A percentile compares a stretch with the other conserved stretches of the same genome.
phyloP scores from a whole-genome alignment of 2,329 filamentous ascomycete species.

The Sporothrix brasiliensis region DNA sequence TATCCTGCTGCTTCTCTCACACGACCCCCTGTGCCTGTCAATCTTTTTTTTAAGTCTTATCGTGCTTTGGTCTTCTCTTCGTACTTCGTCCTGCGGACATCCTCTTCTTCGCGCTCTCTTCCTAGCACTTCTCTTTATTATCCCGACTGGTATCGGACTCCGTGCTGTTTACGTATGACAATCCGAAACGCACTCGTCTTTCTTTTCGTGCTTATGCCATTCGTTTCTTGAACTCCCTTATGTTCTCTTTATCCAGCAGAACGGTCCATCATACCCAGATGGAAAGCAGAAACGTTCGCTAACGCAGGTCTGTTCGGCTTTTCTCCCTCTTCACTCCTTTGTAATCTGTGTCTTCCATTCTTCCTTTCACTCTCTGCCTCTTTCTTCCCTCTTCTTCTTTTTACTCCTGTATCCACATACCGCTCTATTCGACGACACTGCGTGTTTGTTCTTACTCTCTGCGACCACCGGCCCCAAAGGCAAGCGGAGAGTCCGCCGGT shows the following conservation, averaged over 20 bases:
- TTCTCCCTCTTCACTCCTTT: constrained; percentile 25
- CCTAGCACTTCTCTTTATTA: neutral
- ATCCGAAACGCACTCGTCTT: constrained; percentile 17
- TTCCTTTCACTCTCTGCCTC: constrained; percentile 7
- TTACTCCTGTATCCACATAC: constrained; percentile 2
- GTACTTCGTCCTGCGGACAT: neutral
- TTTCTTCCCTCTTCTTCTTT: constrained; percentile 2
- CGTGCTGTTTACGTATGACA: constrained; percentile 5
- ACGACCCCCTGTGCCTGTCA: constrained; percentile 13
- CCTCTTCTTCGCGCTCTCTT: neutral
- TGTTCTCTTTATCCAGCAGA: neutral
- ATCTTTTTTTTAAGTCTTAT: neutral
- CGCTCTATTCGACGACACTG: constrained; percentile 25
- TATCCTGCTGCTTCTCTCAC: constrained; percentile 1
- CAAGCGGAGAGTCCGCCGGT: constrained; percentile 23
- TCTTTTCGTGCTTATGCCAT: constrained; percentile 14
- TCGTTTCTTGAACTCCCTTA: constrained; percentile 22
- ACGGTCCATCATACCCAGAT: constrained; percentile 18
- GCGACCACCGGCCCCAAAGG: constrained; percentile 19
- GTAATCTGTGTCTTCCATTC: constrained; percentile 3
- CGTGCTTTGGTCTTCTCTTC: neutral
- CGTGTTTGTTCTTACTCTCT: constrained; percentile 5
- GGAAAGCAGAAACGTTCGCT: constrained; percentile 19
- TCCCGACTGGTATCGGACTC: neutral
- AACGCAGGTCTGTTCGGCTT: constrained; percentile 17